Conservation (phyloP, 2,329 filamentous ascomycete species). For the Dothideomycetidae sp. region DNA sequence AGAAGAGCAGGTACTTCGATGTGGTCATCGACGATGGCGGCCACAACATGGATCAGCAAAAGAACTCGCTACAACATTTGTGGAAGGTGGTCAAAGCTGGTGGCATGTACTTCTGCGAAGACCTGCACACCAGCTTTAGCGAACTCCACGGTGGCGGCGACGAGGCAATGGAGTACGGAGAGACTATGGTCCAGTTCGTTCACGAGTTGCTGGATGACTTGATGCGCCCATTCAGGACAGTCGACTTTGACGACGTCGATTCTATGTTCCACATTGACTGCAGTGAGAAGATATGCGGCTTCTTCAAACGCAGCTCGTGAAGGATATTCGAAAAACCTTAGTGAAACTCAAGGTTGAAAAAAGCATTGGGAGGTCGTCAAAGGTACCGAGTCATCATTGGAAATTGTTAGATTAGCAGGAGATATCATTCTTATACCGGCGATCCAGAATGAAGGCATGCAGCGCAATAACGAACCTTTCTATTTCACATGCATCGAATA, state of each 20-base stretch:
- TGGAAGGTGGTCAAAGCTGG: constrained; percentile 27
- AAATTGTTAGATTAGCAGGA: too few relatives aligned
- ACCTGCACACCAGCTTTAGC: constrained; percentile 17
- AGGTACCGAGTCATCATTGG: too few relatives aligned
- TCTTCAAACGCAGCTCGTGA: constrained; percentile 12
- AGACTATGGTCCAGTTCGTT: constrained; percentile 16
- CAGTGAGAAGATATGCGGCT: constrained; percentile 12
- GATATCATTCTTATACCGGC: too few relatives aligned
- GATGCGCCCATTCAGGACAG: constrained; percentile 6
- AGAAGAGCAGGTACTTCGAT: constrained; percentile 26
- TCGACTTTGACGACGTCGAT: constrained; percentile 10
- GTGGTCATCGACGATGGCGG: constrained; percentile 30
- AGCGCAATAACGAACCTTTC: too few relatives aligned
- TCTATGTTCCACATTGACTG: constrained; percentile 11
- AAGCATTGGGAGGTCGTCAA: too few relatives aligned
- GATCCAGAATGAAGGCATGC: too few relatives aligned
- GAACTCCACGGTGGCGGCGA: constrained; percentile 16
- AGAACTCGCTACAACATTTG: constrained; percentile 22
- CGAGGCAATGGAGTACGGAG: constrained; percentile 9
- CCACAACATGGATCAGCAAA: constrained; percentile 28
- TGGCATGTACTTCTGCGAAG: constrained; percentile 18
- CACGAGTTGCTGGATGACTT: constrained; percentile 18
- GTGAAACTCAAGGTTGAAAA: too few relatives aligned
- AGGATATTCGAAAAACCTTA: too few relatives aligned
- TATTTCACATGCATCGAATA: too few relatives aligned